A percentile compares a stretch with the other conserved stretches of the same genome.
Conservation (phyloP, 371 early-diverging fungal genomes). For the Lichtheimia ramosa region DNA sequence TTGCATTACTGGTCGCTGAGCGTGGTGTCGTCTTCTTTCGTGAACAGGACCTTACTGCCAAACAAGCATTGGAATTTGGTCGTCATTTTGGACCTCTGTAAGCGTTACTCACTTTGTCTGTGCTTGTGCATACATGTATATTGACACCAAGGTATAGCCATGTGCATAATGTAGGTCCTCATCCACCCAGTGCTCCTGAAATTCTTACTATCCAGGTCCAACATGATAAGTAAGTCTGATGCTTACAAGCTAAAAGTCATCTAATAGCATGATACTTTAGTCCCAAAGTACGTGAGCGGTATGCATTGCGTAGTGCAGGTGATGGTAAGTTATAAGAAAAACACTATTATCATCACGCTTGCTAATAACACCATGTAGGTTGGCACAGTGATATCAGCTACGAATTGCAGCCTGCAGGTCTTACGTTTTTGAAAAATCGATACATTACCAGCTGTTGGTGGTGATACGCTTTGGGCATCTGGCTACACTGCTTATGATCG, state of each 20-base stretch:
- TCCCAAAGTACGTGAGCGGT: background rate
- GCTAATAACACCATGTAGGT: background rate
- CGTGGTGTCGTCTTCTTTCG: slow-evolving; percentile 68
- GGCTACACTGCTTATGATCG: slow-evolving; percentile 63
- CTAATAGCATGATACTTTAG: too few species aligned
- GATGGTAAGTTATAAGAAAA: background rate
- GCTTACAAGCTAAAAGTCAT: too few species aligned
- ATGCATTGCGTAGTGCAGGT: background rate
- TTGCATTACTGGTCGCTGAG: slow-evolving; percentile 56
- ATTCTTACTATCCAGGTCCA: slow-evolving; percentile 2
- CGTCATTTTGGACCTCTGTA: slow-evolving; percentile 39
- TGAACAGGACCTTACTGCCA: slow-evolving; percentile 53
- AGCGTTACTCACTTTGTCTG: too few species aligned
- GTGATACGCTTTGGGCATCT: slow-evolving; percentile 60
- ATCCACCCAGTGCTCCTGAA: slow-evolving; percentile 4
- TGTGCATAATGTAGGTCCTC: slow-evolving; percentile 2
- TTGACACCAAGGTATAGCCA: background rate
- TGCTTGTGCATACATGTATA: background rate
- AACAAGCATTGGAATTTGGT: slow-evolving; percentile 56
- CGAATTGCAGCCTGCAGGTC: slow-evolving; percentile 58
- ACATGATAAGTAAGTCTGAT: background rate
- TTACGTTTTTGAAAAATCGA: slow-evolving; percentile 58
- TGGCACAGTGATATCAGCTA: slow-evolving; percentile 69
- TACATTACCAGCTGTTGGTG: slow-evolving; percentile 53
- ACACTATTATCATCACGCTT: too few species aligned